These are phyloP conservation scores for Solanum virginianum DNA, from an alignment of 257 asterid genomes.

Conservation along the genomic window DNA sequence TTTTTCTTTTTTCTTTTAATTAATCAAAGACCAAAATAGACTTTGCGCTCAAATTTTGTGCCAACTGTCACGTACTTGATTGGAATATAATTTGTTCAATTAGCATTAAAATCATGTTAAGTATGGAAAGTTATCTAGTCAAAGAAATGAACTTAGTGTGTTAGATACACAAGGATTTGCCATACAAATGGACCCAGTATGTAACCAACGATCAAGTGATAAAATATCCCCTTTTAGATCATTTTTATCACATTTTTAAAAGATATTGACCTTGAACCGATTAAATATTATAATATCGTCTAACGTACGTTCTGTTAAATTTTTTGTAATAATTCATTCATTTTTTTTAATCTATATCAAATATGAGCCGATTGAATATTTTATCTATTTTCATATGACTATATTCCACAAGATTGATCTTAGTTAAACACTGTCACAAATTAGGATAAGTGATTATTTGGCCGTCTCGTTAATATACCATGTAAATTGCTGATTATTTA, in stretches of 20 bases:
- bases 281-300: not conserved
- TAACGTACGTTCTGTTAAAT: not conserved
- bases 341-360: too few species aligned
- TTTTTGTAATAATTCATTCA: not conserved
- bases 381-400: too few species aligned
- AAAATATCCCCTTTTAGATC: not conserved
- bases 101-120: not conserved
- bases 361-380: too few species aligned
- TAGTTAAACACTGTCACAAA: not conserved
- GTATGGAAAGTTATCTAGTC: not conserved
- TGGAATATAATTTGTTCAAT: not conserved
- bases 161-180: not conserved
- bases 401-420: not conserved
- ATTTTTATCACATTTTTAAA: not conserved
- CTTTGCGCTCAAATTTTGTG: not conserved
- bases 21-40: not conserved
- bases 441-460: not conserved
- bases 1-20: not conserved
- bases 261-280: not conserved
- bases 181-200: not conserved
- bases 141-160: not conserved
- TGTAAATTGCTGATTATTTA: not conserved
- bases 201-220: not conserved
- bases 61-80: not conserved
- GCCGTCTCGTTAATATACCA: not conserved